Base-by-base conservation (phyloP, 768 basidiomycete species). In the Leccinum olivaceopallidum region DNA sequence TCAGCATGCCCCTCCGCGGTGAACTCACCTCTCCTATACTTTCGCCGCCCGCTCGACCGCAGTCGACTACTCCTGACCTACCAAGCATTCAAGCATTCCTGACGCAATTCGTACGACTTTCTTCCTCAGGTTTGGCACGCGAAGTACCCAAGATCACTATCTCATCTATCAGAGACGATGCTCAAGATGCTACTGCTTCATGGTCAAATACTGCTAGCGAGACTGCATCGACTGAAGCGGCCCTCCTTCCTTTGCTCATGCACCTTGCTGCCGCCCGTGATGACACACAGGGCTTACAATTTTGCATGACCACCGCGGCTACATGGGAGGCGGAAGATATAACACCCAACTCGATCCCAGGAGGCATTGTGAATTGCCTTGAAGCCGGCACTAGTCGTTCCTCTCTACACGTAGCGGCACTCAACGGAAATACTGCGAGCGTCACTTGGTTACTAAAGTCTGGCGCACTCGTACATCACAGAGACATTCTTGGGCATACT, bases 121-220 rank as follows among this genome's bases (percentile, higher is more conserved):
- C 85, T n/a, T 74, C 74, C 9, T 68, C 83, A 16, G 76, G 76
- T 20, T 68, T 78, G 13, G 78, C 75, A 28, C 72, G 67, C 20
- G 71, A 76, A 37, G 53, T 60, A 16, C 77, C 82, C 22, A 68
- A 73, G 4, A 75, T 84, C 32, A 63, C 71, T 13, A 58, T 78
- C 28, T 72, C 73, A 7, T 60, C 57, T 10, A 34, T 63, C 2
- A 79, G 77, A 54, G 79, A 81, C 20, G 77, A 78, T 4, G 77
- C 79, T 22, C 69, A 73, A 20, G 74, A 78, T 24, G 73, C 75
- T 8, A 69, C 80, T 4, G 90, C 90, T 6, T 82, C 88, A 6
- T 93, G 91, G 92, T 80, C 87, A 8, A 85, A 82, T 78, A 94
- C 92, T 8, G 89, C 85, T 4, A 85, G 87, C 6, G 92, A 95